Evolutionary conservation across 768 basidiomycete species (phyloP), one percentile per base, ranked within the genome.

Genomic region (Lactarius tabidus): DNA sequence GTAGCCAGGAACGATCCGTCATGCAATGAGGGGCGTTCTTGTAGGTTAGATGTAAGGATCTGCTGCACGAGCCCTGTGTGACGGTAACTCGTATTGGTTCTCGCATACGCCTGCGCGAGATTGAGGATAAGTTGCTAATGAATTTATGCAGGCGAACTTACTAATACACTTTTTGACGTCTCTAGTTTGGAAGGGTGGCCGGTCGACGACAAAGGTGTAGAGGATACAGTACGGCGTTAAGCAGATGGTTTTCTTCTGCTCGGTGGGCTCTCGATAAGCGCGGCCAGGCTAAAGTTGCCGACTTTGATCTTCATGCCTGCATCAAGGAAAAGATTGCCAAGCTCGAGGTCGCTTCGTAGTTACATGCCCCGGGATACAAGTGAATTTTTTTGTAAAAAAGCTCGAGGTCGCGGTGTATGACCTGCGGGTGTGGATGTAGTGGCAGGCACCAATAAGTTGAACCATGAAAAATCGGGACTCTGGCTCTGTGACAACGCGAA

Each of bases 141-240:
- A 53, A 12, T 23, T n/a, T 33, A 26, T 28, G 1, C 18, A 18
- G 28, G 10, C 67, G 58, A 3, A 73, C 86, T 75, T 72, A 90
- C 90, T 93, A 89, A 78, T 98, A 97, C 66, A 98, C 98, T 12
- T 86, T 87, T 98, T 97, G 72, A 98, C 94, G 60, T 98, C 95
- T 74, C 96, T 95, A 18, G 95, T 98, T 75, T 99, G 97, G 80
- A 99, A 99, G 1, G 96, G 96, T 1, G 96, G 96, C n/a, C 90
- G 87, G 15, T 96, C 97, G 36, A 98, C 82, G 36, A 96, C 80
- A 58, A 98, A 86, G 1, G 96, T 98, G 73, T 98, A 98, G 68
- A 98, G 78, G 65, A 98, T 98, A 74, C 98, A 98, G 74, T 99
- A 98, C 2, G 96, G 97, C 0, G 96, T 99, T 1, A 96, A 96